These are phyloP conservation scores for Paraurostyla sp. DNA, from an alignment of 73 alveolate genomes.

Conservation along the genomic window DNA sequence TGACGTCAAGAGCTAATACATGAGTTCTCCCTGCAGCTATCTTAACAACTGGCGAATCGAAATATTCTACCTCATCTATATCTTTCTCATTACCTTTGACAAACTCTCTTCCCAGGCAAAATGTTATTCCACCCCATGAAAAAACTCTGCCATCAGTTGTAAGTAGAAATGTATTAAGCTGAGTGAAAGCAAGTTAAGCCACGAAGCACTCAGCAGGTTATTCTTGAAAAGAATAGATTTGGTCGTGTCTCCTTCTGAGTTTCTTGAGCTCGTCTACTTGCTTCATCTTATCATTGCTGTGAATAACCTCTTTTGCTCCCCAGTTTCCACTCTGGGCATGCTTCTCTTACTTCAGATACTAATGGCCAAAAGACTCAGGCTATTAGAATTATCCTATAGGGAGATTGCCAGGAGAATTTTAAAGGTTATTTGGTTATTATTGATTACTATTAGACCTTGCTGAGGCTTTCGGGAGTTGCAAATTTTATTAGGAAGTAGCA, in stretches of 20 bases:
- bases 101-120: slow-evolving; percentile 67
- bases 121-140: slow-evolving; percentile 78
- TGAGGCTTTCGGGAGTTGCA: too few species aligned
- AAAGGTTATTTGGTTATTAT: not conserved
- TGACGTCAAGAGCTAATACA: slow-evolving; percentile 77
- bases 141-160: slow-evolving; percentile 73
- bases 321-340: slow-evolving; percentile 32
- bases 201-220: slow-evolving; percentile 56
- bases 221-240: slow-evolving; percentile 13
- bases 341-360: slow-evolving; percentile 29
- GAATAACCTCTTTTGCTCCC: slow-evolving; percentile 26
- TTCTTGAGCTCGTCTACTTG: not conserved
- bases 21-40: slow-evolving; percentile 81
- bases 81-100: slow-evolving; percentile 61
- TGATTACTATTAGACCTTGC: too few species aligned
- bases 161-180: slow-evolving; percentile 60
- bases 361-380: not conserved
- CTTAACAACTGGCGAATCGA: slow-evolving; percentile 28
- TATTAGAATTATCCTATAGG: not conserved
- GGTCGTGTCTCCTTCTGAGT: not conserved
- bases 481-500: too few species aligned
- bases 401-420: not conserved
- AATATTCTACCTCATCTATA: slow-evolving; percentile 59
- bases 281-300: slow-evolving; percentile 9
- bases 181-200: slow-evolving; percentile 64